Evolutionary conservation across 2,329 filamentous ascomycete species (phyloP), one percentile per base, ranked within the genome.

Genomic region (Xylariaceae sp.): DNA sequence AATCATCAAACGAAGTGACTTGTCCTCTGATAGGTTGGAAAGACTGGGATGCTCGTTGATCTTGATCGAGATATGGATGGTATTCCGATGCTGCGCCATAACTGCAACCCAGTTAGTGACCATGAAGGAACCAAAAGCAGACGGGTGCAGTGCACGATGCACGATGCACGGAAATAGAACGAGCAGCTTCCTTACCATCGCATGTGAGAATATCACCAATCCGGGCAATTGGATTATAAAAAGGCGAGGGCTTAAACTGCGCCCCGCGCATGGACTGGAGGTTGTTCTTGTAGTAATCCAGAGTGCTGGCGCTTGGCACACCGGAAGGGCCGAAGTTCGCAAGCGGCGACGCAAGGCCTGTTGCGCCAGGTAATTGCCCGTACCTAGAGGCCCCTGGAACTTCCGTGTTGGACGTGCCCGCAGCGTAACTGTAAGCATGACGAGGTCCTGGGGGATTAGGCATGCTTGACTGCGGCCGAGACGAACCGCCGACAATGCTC

Each of bases 231-330:
- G 93, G 79, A 9, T 83, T 83, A 70, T 93, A 97, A 73, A 97
- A 99, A 0, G 94, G 93, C 68, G 91, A 96, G 3, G 85, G 73
- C 69, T 90, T 93, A 76, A 80, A 81, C 9, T 72, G 60, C 9
- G 67, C 58, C n/a, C 65, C 68, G 34, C 60, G 48, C 42, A 55
- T 48, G 45, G 55, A 44, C 15, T 56, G 60, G 23, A 65, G 17
- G 7, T 48, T 34, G 30, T 58, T 58, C 56, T 63, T 65, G 18
- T 66, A 58, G 30, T 59, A 52, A 47, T 53, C 53, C 13, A 53
- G 53, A 42, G 52, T 55, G 49, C 53, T 65, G 35, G 59, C 53
- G 51, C 59, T 48, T 8, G 60, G 57, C 54, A 58, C 59, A 55
- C 61, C 55, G 13, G 61, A 55, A 56, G 51, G 62, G 10, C 51